Base-by-base conservation (phyloP, 2,329 filamentous ascomycete species). In the Nannizziopsis barbatae region DNA sequence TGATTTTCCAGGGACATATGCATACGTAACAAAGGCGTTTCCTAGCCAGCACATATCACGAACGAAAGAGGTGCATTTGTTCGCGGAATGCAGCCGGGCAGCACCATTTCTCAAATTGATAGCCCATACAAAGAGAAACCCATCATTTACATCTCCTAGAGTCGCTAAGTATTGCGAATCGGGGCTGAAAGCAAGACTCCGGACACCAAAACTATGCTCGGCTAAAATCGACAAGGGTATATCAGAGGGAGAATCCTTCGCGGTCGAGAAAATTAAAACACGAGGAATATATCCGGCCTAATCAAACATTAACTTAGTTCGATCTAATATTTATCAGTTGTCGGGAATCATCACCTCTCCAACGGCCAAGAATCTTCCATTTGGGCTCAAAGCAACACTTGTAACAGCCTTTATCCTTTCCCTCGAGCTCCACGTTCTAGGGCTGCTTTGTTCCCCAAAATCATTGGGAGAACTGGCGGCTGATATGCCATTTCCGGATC, bases 341-440 rank as follows among this genome's bases (percentile, higher is more conserved):
- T 39, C 14, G 11, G 15, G n/a, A 11, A 31, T 14, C 7, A 44
- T 60, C 71, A 78, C 77, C 71, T 98, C 92, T 58, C 92, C 92
- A 2, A 96, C 84, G 7, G 90, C 92, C 45, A 98, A 73, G 62
- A 84, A 93, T 57, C 79, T 84, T 30, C 86, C 89, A 66, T 95
- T 88, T 1, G 81, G 80, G 61, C 88, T 95, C 55, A 98, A 75
- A 17, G 87, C 83, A 20, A 98, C 77, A 60, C 89, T 94, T 4
- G 89, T 95, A 1, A 89, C 87, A 14, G 92, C 86, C 69, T 96
- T 96, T 62, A 96, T 89, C 56, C 88, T 80, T 65, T 96, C 92
- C 55, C 86, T 80, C 48, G 86, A 92, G 1, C 86, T 88, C 83
- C 86, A 90, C 10, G 83, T 86, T 63, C 82, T 86, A 45, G 77